Evolutionary conservation across 2,329 filamentous ascomycete genomes (phyloP).

Genomic region (Talaromyces sp.): DNA sequence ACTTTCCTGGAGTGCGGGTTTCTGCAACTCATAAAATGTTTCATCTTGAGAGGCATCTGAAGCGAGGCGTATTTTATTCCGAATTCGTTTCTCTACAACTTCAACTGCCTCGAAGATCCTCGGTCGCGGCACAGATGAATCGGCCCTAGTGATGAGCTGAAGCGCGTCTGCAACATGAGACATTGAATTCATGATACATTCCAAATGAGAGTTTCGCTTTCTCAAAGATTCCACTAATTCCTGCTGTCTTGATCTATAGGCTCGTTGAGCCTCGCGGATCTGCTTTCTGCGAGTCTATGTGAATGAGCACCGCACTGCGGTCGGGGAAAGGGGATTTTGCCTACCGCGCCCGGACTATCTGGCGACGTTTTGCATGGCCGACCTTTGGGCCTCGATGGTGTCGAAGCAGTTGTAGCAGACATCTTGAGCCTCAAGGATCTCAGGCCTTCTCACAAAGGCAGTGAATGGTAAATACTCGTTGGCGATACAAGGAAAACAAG

Average conservation of each 20-base stretch:
- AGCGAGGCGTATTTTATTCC: not conserved
- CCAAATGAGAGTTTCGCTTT: slow-evolving; percentile 12
- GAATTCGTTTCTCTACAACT: slow-evolving; percentile 10
- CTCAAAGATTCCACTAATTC: slow-evolving; percentile 12
- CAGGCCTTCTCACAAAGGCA: too few species aligned
- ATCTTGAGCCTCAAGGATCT: not conserved
- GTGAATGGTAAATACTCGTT: too few species aligned
- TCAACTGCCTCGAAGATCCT: slow-evolving; percentile 7
- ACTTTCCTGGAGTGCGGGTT: not conserved
- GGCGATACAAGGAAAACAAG: too few species aligned
- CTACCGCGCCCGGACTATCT: not conserved
- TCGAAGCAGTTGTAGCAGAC: not conserved
- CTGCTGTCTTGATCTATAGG: slow-evolving; percentile 18
- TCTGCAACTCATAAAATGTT: not conserved
- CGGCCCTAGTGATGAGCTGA: not conserved
- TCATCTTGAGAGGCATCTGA: not conserved
- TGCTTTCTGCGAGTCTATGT: slow-evolving; percentile 1
- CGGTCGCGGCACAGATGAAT: slow-evolving; percentile 2
- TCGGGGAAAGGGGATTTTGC: not conserved
- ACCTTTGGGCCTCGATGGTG: not conserved
- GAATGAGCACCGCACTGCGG: not conserved
- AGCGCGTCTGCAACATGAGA: slow-evolving; percentile 10
- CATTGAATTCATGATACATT: slow-evolving; percentile 7
- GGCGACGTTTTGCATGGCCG: slow-evolving; percentile 4
- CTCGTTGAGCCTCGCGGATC: slow-evolving; percentile 19